Base-by-base conservation (phyloP, 495 filamentous ascomycete species). In the Ascodesmis nigricans region DNA sequence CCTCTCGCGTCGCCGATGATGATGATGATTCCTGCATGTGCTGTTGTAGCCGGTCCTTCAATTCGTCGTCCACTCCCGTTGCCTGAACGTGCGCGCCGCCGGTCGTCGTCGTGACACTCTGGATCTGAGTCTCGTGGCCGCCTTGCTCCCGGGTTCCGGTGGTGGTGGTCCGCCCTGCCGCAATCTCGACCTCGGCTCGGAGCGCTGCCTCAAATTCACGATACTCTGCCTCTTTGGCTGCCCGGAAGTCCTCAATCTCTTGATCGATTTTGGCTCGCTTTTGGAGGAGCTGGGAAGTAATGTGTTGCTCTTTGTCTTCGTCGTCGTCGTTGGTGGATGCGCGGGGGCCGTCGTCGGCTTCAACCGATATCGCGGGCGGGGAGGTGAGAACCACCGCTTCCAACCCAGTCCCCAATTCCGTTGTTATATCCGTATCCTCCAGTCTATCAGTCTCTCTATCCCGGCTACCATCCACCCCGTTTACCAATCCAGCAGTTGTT, bases 231-330 rank as follows among this genome's bases (percentile, higher is more conserved):
- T 52, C 47, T 32, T 52, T 52, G 6, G 16, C 27, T 27, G 28
- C 20, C 29, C 31, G 44, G 32, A 51, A 52, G 11, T 33, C 40
- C 33, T 50, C 48, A 10, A 52, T 52, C 40, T 52, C 48, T 17
- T 45, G 39, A 34, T 47, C 47, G 31, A 52, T 38, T 30, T 52
- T 48, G 6, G 32, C 27, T 18, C 48, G 36, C 31, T 45, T 41
- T 23, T 44, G 43, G 10, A 39, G 36, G 31, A 52, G 36, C 29
- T 29, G 35, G 14, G 43, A 35, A 7, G 39, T 25, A 13, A 52
- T 31, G 36, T 23, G 35, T 15, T 16, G 22, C 18, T 50, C 47
- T 11, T 46, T 31, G 17, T 39, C 20, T 21, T 26, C 17, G 21
- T 25, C 21, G 21, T 36, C 21, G 31, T 33, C 16, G 8, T 20